phyloP scores from a whole-genome alignment of 2,329 filamentous ascomycete genomes.

The Aspergillus pseudoglaucus region DNA sequence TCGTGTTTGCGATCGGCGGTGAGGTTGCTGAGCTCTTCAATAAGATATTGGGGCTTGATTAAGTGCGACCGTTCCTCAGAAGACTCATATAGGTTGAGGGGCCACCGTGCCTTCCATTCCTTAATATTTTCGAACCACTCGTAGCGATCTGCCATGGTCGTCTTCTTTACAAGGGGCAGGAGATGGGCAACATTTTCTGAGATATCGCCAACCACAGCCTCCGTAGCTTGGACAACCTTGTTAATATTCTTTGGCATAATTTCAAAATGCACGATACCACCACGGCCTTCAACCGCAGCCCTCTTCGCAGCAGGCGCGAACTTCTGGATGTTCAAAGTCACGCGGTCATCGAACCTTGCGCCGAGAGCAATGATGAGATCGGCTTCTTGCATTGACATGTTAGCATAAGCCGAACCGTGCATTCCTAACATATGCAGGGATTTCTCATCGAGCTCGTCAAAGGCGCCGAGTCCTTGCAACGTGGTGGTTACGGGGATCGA shows the following conservation, averaged over 20 bases:
- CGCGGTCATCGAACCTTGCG: constrained; percentile 87
- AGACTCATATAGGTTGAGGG: constrained; percentile 56
- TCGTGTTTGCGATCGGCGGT: constrained; percentile 67
- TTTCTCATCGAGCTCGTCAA: constrained; percentile 83
- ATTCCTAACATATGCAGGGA: constrained; percentile 94
- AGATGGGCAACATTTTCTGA: constrained; percentile 65
- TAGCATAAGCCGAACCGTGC: constrained; percentile 91
- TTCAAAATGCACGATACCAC: constrained; percentile 92
- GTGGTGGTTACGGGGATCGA: constrained; percentile 90
- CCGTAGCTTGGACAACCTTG: constrained; percentile 90
- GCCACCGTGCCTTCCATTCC: constrained; percentile 81
- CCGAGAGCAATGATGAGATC: constrained; percentile 90
- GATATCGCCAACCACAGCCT: constrained; percentile 85
- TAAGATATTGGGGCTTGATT: constrained; percentile 87
- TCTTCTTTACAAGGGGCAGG: constrained; percentile 57
- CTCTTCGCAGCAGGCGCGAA: constrained; percentile 79
- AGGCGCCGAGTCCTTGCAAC: constrained; percentile 81
- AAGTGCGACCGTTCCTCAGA: constrained; percentile 62
- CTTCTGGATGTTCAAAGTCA: constrained; percentile 67
- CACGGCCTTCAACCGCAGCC: constrained; percentile 72
- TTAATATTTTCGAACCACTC: constrained; percentile 84
- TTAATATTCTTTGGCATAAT: constrained; percentile 98
- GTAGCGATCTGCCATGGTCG: constrained; percentile 52
- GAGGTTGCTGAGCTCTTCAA: constrained; percentile 75
- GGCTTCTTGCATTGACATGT: constrained; percentile 91